Evolutionary conservation across 176 grass and related monocot genomes (phyloP), one percentile per base, ranked within the genome.

Genomic region (Triticum timopheevii): DNA sequence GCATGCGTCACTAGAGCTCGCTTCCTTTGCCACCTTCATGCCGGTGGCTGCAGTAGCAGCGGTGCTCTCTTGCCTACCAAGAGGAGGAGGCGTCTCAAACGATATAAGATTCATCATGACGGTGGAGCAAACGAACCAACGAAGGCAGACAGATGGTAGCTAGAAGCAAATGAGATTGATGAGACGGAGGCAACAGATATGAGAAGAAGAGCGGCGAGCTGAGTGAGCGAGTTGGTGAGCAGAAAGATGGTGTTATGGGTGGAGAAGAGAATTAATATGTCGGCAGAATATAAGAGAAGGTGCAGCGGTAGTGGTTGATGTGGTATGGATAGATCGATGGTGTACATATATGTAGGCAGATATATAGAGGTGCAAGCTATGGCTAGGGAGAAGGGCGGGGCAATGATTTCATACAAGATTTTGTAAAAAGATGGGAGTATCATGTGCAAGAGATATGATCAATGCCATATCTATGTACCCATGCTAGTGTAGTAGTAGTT

Each of bases 71-170:
- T 83, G 68, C 82, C 59, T 86, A 20, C 73, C 80, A 80, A 84
- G 66, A 39, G 31, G 65, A 64, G 24, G 78, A 33, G 85, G 85
- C 10, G 87, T 81, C 88, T 92, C 87, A 77, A 91, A 94, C 72
- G 88, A 77, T 81, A 80, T 90, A 62, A 91, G 75, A 65, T 92
- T 97, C 89, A 90, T 88, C 85, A 80, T 84, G 7, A 5, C n/a
- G 76, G 61, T 36, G 67, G 44, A n/a, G 86, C 78, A 85, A 70
- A 80, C 79, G 54, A 50, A 25, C 17, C 7, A 8, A 61, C 6
- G 24, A 23, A 33, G 36, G 39, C 54, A 1, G 16, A 22, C n/a
- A 13, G 28, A 36, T 62, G 25, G 42, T 19, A 33, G 6, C 49
- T 38, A 61, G 64, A 82, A 56, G 0, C 20, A 27, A 82, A 39